Conservation (phyloP, 2,329 filamentous ascomycete species). For the Trichoderma sp. region DNA sequence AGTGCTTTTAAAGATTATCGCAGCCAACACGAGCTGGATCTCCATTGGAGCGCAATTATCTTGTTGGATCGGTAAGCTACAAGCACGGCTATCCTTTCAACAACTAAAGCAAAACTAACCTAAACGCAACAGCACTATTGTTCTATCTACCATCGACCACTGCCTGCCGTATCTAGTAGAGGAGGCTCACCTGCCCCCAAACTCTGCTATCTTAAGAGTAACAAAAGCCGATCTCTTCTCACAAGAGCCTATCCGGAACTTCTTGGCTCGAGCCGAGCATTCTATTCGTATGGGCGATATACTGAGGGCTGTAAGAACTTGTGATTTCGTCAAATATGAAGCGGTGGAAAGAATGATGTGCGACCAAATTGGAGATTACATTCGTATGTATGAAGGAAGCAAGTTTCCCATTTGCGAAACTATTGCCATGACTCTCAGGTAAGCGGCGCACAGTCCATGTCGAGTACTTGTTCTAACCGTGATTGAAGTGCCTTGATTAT, state of each 20-base stretch:
- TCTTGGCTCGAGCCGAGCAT: slow-evolving; percentile 8
- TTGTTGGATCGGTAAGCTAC: slow-evolving; percentile 3
- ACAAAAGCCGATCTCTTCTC: slow-evolving; percentile 6
- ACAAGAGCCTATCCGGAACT: neutral
- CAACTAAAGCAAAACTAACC: neutral
- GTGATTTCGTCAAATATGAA: neutral
- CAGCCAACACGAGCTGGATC: neutral
- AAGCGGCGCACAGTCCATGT: neutral
- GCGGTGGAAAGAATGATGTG: neutral
- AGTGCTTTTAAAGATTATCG: neutral
- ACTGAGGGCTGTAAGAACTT: neutral
- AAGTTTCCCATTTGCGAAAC: slow-evolving; percentile 11
- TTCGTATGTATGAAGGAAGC: slow-evolving; percentile 1
- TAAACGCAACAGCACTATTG: neutral
- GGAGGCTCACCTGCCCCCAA: neutral
- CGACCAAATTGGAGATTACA: neutral
- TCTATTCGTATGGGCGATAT: slow-evolving; percentile 8
- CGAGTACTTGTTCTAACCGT: neutral
- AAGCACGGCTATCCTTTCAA: too few species aligned
- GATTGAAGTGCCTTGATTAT: slow-evolving; percentile 2
- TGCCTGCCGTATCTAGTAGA: slow-evolving; percentile 13
- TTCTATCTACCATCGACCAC: neutral
- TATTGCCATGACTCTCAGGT: slow-evolving; percentile 21
- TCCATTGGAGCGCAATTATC: slow-evolving; percentile 9
- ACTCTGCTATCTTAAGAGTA: neutral